Conservation (phyloP, 2,329 filamentous ascomycete species). For the Akanthomyces lecanii region DNA sequence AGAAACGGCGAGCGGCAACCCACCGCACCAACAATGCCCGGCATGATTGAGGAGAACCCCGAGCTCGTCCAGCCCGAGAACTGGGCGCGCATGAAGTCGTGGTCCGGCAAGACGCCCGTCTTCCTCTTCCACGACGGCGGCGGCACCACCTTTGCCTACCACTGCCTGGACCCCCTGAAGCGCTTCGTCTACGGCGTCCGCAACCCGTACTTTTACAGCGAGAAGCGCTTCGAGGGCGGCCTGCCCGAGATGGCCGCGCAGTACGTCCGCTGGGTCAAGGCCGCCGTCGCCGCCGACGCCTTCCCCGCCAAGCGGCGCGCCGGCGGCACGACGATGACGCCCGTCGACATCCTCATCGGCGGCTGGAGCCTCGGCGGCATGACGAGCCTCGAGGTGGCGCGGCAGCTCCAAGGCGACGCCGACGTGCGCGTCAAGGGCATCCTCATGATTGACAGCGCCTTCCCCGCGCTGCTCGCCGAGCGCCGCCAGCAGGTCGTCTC, state of each 20-base stretch:
- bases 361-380: slow-evolving; percentile 55
- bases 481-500: slow-evolving; percentile 15
- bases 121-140: slow-evolving; percentile 59
- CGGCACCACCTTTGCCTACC: slow-evolving; percentile 56
- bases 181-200: slow-evolving; percentile 51
- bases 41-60: slow-evolving; percentile 27
- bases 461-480: slow-evolving; percentile 25
- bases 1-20: not conserved
- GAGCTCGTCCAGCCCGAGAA: slow-evolving; percentile 33
- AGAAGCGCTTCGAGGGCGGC: slow-evolving; percentile 46
- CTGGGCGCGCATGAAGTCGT: slow-evolving; percentile 24
- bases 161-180: slow-evolving; percentile 46
- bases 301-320: slow-evolving; percentile 26
- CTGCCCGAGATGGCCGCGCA: slow-evolving; percentile 50
- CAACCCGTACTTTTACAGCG: slow-evolving; percentile 49
- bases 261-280: slow-evolving; percentile 45
- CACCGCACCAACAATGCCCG: slow-evolving; percentile 3
- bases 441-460: slow-evolving; percentile 50
- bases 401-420: slow-evolving; percentile 35
- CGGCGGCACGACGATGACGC: slow-evolving; percentile 16
- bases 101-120: slow-evolving; percentile 38
- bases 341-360: slow-evolving; percentile 43
- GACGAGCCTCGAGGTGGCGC: slow-evolving; percentile 47
- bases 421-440: slow-evolving; percentile 44
- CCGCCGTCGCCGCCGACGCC: slow-evolving; percentile 28